Evolutionary conservation across 108 stramenopile genomes (phyloP), one percentile per base, ranked within the genome.

Genomic region (Pseudonitzschia pungens): DNA sequence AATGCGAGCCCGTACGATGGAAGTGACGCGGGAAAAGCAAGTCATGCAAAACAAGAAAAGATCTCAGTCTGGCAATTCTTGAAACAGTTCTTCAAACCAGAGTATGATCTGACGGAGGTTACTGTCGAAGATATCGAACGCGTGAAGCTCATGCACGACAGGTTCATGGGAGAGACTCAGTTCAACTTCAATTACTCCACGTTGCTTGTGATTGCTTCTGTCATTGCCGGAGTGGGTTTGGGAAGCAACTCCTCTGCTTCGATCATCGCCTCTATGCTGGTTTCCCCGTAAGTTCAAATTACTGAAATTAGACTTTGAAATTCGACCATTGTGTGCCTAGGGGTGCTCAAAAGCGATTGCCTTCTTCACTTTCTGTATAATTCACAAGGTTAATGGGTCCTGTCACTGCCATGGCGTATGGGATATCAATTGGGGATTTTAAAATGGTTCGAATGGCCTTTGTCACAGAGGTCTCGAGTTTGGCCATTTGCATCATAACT

Each of bases 191-290:
- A 86, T 59, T 86, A 78, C 66, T 81, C 81, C 60, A 69, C 69
- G 12, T 50, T 96, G 9, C 69, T 93, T 0, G 50, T 89, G 31
- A 80, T 94, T 20, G 92, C 93, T 11, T 77, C 79, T 16, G 74
- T 92, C 12, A 63, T 95, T 68, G 95, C 94, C 2, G 90, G 81
- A n/a, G 58, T 96, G 15, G 96, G 92, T 9, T 70, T 96, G 53
- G 81, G 72, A 8, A 77, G 85, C 18, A 71, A 92, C 51, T 85
- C 82, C 15, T 75, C 84, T 0, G 86, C 91, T 0, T 89, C 88
- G 12, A 81, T 96, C 16, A 92, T 95, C 20, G 89, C 94, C 5
- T 76, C 79, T 43, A 96, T 96, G 96, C 73, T 96, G 53, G 85
- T 93, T 36, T 88, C 85, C 32, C 90, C 92, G 66, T 68, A 68